Evolutionary conservation across 257 asterid genomes (phyloP), one percentile per base, ranked within the genome.

Genomic region (Salvia splendens): DNA sequence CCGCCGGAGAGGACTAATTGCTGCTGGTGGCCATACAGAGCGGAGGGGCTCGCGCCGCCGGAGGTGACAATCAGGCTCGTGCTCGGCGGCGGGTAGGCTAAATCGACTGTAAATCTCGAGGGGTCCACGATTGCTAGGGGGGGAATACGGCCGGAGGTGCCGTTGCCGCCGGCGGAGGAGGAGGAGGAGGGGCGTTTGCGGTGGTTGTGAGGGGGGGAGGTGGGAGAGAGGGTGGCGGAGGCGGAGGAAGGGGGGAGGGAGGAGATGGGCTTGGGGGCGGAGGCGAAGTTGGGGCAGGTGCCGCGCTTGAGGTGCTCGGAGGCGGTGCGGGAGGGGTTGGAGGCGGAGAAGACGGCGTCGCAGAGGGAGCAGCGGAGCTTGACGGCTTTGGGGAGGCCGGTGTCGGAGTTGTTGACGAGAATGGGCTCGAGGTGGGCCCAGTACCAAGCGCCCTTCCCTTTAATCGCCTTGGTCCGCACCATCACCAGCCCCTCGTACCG

Each of bases 401-500:
- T 82, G 14, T 89, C 95, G 42, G 91, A 63, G 60, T 79, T 81
- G 32, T 73, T 85, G 47, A 89, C 84, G 67, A 91, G 81, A 41
- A 86, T 87, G 15, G 98, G 98, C 69, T 91, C 96, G 6, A 91
- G 81, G 75, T 91, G 95, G 6, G 86, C 84, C 98, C 98, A 91
- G 51, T 92, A 87, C 98, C 98, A 92, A 6, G 96, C 95, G 16
- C 98, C 98, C 76, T 92, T 92, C 0, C 98, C 98, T 51, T 87
- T 89, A 4, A 86, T 76, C 3, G 95, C 95, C 81, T 87, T 92
- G 1, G 86, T 83, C 82, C 95, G 84, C 54, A 89, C 96, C 78
- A 68, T 82, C 46, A 85, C 82, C 40, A 92, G 71, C 3, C 96
- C 96, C 12, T 92, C 97, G 71, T 74, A 89, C 47, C 98, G 83